Conservation (phyloP, 2,329 filamentous ascomycete genomes). For the Ophiostoma perfectum region DNA sequence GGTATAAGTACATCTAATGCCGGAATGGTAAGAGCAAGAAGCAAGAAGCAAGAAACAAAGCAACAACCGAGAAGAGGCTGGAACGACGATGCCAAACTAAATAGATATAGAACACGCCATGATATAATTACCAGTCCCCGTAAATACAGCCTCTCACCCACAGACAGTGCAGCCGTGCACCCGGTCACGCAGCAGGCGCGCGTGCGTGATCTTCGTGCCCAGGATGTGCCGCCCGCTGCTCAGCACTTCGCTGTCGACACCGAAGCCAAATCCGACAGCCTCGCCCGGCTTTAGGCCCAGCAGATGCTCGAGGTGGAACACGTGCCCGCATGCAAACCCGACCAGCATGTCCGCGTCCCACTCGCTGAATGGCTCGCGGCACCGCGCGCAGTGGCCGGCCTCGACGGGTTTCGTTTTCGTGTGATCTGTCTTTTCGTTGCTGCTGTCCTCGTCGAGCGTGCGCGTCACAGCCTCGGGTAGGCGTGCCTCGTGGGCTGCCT, state of each 20-base stretch:
- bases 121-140: background rate
- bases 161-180: slow-evolving; percentile 63
- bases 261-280: slow-evolving; percentile 37
- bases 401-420: slow-evolving; percentile 30
- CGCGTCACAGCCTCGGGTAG: too few relatives aligned
- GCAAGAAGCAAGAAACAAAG: background rate
- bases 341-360: slow-evolving; percentile 67
- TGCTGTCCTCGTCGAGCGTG: background rate
- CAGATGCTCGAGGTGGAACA: slow-evolving; percentile 72
- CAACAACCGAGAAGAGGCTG: background rate
- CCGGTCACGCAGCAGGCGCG: slow-evolving; percentile 67
- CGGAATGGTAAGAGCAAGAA: background rate
- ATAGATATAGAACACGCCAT: background rate
- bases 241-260: slow-evolving; percentile 37
- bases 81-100: background rate
- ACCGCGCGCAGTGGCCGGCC: slow-evolving; percentile 56
- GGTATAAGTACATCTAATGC: slow-evolving; percentile 8
- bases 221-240: slow-evolving; percentile 57
- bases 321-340: slow-evolving; percentile 76
- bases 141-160: background rate
- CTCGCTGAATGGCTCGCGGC: slow-evolving; percentile 51
- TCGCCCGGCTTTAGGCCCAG: slow-evolving; percentile 49
- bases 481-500: too few relatives aligned
- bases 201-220: slow-evolving; percentile 81
- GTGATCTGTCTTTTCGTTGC: slow-evolving; percentile 15